Evolutionary conservation across 2,329 filamentous ascomycete species (phyloP).

Genomic region (Davidsoniella virescens): DNA sequence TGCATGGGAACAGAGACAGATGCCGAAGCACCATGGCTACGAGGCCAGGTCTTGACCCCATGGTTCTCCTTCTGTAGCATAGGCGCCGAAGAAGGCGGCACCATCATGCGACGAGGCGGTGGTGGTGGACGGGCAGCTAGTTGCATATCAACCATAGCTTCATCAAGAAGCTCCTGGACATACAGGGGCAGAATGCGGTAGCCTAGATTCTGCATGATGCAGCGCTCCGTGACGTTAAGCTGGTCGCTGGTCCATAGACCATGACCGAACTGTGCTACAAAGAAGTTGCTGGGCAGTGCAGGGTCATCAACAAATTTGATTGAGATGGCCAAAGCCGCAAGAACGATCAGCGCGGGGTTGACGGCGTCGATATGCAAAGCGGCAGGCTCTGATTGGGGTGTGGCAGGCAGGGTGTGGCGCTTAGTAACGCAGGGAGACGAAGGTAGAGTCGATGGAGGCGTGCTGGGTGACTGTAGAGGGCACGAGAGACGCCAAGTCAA

Average conservation of each 20-base stretch:
- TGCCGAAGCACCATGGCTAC: slow-evolving; percentile 5
- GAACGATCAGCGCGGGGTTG: slow-evolving; percentile 43
- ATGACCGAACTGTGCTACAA: slow-evolving; percentile 36
- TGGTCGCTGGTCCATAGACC: slow-evolving; percentile 43
- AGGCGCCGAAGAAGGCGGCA: neutral
- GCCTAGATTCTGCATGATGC: slow-evolving; percentile 46
- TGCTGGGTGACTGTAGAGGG: slow-evolving; percentile 25
- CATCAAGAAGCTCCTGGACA: slow-evolving; percentile 37
- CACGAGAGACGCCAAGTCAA: slow-evolving; percentile 44
- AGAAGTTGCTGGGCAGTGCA: slow-evolving; percentile 36
- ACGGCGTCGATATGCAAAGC: slow-evolving; percentile 42
- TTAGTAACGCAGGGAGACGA: slow-evolving; percentile 17
- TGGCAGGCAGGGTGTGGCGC: slow-evolving; percentile 32
- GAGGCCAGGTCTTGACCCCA: slow-evolving; percentile 1
- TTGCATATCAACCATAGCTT: slow-evolving; percentile 48
- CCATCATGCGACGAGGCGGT: neutral
- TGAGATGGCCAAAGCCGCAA: slow-evolving; percentile 47
- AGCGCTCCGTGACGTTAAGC: slow-evolving; percentile 47
- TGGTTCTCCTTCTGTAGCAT: neutral
- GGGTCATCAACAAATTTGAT: slow-evolving; percentile 48
- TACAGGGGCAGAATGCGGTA: slow-evolving; percentile 48
- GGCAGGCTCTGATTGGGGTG: slow-evolving; percentile 20
- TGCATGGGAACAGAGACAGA: slow-evolving; percentile 5
- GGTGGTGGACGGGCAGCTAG: slow-evolving; percentile 30
- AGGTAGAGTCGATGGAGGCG: neutral